Conservation (phyloP, 1,139 yeast genomes). For the Kurtzmaniella quercitrusa region DNA sequence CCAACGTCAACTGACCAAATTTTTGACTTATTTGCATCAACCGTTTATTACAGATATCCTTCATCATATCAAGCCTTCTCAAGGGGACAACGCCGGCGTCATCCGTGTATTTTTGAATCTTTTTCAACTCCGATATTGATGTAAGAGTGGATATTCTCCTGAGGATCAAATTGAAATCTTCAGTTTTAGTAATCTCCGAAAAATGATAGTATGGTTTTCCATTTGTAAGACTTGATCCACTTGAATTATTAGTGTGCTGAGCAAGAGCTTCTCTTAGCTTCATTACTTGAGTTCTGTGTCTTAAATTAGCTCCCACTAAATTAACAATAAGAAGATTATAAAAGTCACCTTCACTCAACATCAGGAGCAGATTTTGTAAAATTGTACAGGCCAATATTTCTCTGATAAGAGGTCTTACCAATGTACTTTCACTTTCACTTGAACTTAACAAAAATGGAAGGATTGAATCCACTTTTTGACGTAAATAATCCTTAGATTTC, state of each 20-base stretch:
- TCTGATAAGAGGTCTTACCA: constrained; percentile 48
- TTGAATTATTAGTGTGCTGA: constrained; percentile 42
- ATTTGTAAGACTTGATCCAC: constrained; percentile 6
- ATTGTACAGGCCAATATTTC: constrained; percentile 59
- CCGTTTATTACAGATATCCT: constrained; percentile 4
- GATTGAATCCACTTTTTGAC: constrained; percentile 37
- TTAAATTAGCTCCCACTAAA: constrained; percentile 60
- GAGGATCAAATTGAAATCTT: constrained; percentile 40
- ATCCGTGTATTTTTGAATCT: constrained; percentile 9
- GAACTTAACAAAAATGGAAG: constrained; percentile 49
- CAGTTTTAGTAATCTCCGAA: constrained; percentile 24
- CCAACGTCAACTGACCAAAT: not conserved
- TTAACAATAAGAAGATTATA: constrained; percentile 65
- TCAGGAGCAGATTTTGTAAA: constrained; percentile 44
- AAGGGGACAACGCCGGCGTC: constrained; percentile 8
- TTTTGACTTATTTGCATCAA: constrained; percentile 2
- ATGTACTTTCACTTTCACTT: constrained; percentile 46
- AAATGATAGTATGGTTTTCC: constrained; percentile 8
- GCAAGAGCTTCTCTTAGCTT: constrained; percentile 68
- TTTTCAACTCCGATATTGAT: constrained; percentile 9
- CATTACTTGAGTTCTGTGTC: constrained; percentile 73
- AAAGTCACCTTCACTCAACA: constrained; percentile 71
- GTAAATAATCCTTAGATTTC: constrained; percentile 51
- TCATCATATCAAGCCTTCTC: constrained; percentile 9
- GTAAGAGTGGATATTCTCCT: constrained; percentile 13